phyloP scores from a whole-genome alignment of 352 stramenopile species.

The Phytophthora fragariae region DNA sequence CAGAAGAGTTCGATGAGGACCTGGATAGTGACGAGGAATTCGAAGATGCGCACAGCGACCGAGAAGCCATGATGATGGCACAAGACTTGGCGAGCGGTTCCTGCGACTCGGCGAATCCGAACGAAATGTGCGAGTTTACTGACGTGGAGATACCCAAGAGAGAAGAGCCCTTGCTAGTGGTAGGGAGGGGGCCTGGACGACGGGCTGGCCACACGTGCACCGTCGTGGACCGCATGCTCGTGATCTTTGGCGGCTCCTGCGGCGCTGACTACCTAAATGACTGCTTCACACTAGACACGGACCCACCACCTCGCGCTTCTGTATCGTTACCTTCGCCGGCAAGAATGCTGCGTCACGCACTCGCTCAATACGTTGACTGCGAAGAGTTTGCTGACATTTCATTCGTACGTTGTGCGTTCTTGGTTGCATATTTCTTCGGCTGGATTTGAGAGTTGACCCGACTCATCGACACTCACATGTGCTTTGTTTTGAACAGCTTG shows the following conservation, averaged over 20 bases:
- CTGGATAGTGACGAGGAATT: constrained; percentile 40
- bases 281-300: constrained; percentile 95
- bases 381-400: constrained; percentile 96
- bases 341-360: constrained; percentile 69
- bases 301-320: constrained; percentile 85
- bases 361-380: constrained; percentile 92
- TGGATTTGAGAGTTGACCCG: constrained; percentile 4
- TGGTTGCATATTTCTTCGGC: background rate
- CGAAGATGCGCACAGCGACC: constrained; percentile 51
- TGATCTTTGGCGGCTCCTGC: constrained; percentile 94
- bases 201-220: constrained; percentile 95
- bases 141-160: constrained; percentile 33
- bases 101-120: constrained; percentile 63
- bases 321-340: constrained; percentile 83
- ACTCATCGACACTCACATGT: background rate
- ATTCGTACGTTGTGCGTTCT: constrained; percentile 69
- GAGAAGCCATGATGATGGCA: constrained; percentile 39
- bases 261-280: constrained; percentile 95
- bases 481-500: constrained; percentile 52
- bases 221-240: constrained; percentile 93
- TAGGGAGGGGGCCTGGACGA: constrained; percentile 87
- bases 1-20: constrained; percentile 33
- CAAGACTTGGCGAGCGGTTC: constrained; percentile 34
- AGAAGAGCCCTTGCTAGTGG: constrained; percentile 81
- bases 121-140: constrained; percentile 60